These are phyloP conservation scores for Psilocybe cubensis DNA, from an alignment of 768 basidiomycete genomes.

Conservation along the genomic window DNA sequence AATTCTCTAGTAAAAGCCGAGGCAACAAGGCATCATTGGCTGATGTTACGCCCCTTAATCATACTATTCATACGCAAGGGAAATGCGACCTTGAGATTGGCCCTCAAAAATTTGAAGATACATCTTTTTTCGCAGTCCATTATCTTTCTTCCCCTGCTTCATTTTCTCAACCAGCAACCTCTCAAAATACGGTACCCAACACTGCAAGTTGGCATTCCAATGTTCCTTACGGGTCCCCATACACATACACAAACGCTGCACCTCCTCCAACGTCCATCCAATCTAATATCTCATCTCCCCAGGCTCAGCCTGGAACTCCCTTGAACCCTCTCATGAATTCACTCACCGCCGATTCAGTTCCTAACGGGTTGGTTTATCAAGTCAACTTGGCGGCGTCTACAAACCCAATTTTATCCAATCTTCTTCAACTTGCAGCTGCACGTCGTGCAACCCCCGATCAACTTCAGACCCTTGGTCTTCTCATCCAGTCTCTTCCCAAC, in stretches of 20 bases:
- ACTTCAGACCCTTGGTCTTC: constrained; percentile 66
- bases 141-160: constrained; percentile 48
- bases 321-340: constrained; percentile 50
- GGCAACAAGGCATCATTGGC: constrained; percentile 56
- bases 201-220: constrained; percentile 25
- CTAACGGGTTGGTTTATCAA: constrained; percentile 60
- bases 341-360: constrained; percentile 50
- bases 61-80: constrained; percentile 67
- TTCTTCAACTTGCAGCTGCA: constrained; percentile 66
- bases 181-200: constrained; percentile 24
- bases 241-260: constrained; percentile 4
- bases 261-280: constrained; percentile 2
- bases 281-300: constrained; percentile 5
- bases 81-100: constrained; percentile 75
- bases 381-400: constrained; percentile 69
- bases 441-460: constrained; percentile 67
- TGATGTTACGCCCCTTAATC: constrained; percentile 59
- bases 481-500: constrained; percentile 69
- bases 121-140: constrained; percentile 73
- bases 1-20: constrained; percentile 69
- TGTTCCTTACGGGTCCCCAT: constrained; percentile 11
- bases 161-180: constrained; percentile 24
- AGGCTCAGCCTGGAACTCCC: constrained; percentile 21
- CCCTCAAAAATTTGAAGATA: constrained; percentile 72
- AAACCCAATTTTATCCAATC: constrained; percentile 68